These are phyloP conservation scores for Vitis hybrid DNA, from an alignment of 177 flowering plant species.

Conservation along the genomic window DNA sequence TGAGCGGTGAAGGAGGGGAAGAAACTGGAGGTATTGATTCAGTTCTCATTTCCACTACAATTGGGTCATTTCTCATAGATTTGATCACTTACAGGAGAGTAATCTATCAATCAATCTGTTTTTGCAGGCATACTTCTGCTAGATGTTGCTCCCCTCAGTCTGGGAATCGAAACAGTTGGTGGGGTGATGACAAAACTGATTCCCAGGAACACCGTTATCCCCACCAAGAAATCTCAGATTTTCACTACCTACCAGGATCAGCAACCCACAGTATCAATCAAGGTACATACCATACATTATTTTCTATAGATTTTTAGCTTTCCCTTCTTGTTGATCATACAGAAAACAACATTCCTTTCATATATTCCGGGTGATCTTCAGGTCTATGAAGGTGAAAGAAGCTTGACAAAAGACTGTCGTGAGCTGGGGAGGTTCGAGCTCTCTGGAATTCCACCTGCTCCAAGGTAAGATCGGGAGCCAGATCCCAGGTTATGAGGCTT, in stretches of 20 bases:
- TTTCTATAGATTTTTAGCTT: too few species aligned
- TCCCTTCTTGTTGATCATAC: too few species aligned
- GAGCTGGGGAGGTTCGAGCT: constrained; percentile 57
- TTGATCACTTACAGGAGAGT: too few species aligned
- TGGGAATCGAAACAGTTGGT: constrained; percentile 68
- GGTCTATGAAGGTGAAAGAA: constrained; percentile 66
- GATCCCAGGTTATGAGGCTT: not conserved
- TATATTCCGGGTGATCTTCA: constrained; percentile 5
- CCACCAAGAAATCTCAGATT: constrained; percentile 57
- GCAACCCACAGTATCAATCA: constrained; percentile 51
- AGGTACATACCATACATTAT: constrained; percentile 21
- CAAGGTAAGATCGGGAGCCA: constrained; percentile 32
- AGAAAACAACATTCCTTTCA: too few species aligned
- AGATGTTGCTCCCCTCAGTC: constrained; percentile 54
- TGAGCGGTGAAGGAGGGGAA: constrained; percentile 54
- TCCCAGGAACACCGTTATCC: constrained; percentile 52
- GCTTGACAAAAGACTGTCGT: constrained; percentile 52
- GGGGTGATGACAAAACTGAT: constrained; percentile 67
- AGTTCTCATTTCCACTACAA: not conserved
- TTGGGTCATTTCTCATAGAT: not conserved
- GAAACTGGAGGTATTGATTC: constrained; percentile 29
- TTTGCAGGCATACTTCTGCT: constrained; percentile 43
- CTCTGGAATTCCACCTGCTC: constrained; percentile 65
- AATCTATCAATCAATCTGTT: not conserved
- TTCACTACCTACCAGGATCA: constrained; percentile 64